Evolutionary conservation across 2,329 filamentous ascomycete species (phyloP).

Genomic region (Trichoderma polysporum): DNA sequence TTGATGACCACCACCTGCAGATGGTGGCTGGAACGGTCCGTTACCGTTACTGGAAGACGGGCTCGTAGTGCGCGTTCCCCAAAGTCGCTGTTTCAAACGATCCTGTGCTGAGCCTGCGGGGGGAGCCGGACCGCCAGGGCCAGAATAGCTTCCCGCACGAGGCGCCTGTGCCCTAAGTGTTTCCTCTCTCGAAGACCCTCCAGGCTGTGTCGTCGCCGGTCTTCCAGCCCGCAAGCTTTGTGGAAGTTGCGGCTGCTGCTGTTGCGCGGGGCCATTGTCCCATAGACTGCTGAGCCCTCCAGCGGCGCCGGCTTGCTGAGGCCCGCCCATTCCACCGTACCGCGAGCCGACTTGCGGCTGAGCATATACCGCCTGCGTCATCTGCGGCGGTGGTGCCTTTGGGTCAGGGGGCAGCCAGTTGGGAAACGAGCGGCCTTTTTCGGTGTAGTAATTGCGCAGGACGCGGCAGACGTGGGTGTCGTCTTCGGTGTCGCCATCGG

Average conservation of each 20-base stretch:
- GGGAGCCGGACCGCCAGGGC: slow-evolving; percentile 32
- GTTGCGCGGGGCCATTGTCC: slow-evolving; percentile 46
- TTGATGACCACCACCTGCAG: slow-evolving; percentile 29
- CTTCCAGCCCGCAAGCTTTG: slow-evolving; percentile 49
- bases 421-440: slow-evolving; percentile 80
- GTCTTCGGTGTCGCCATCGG: slow-evolving; percentile 75
- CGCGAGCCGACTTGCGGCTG: slow-evolving; percentile 52
- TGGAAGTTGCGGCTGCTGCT: slow-evolving; percentile 35
- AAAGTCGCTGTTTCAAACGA: slow-evolving; percentile 75
- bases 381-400: slow-evolving; percentile 63
- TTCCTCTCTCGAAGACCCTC: slow-evolving; percentile 33
- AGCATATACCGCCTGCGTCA: slow-evolving; percentile 54
- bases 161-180: slow-evolving; percentile 59
- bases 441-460: slow-evolving; percentile 86
- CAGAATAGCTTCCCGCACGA: slow-evolving; percentile 72
- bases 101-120: slow-evolving; percentile 64
- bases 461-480: slow-evolving; percentile 94
- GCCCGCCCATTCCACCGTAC: slow-evolving; percentile 46
- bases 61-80: slow-evolving; percentile 61
- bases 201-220: slow-evolving; percentile 29
- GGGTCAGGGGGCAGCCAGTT: slow-evolving; percentile 88
- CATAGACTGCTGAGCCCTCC: slow-evolving; percentile 57
- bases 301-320: slow-evolving; percentile 22
- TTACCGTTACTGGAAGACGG: slow-evolving; percentile 42
- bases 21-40: slow-evolving; percentile 50